Evolutionary conservation across 306 rosid species (phyloP).

Genomic region (apple (Malus domestica)): DNA sequence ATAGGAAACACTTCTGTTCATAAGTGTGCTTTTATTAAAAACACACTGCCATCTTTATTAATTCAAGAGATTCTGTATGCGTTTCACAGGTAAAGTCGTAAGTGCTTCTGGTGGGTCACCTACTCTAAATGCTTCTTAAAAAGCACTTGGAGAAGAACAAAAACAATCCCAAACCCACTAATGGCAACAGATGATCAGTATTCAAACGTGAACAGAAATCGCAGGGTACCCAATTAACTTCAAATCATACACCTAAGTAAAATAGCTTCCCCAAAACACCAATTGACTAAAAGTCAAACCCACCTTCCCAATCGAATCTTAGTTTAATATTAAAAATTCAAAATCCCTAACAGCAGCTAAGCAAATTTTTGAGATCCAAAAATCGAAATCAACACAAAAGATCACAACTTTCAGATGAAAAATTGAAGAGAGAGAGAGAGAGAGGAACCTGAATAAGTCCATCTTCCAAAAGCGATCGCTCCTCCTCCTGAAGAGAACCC

Average conservation of each 20-base stretch:
- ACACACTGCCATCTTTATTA: background rate
- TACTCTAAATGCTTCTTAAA: background rate
- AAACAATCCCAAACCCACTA: background rate
- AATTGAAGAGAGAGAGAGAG: background rate
- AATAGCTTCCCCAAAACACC: background rate
- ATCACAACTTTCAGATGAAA: background rate
- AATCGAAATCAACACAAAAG: background rate
- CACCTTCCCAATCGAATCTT: background rate
- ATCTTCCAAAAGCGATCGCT: slow-evolving; percentile 37
- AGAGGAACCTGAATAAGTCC: slow-evolving; percentile 37
- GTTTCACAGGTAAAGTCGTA: background rate
- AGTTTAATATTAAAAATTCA: background rate
- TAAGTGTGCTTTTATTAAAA: background rate
- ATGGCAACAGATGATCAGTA: background rate
- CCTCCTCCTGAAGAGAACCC: slow-evolving; percentile 37
- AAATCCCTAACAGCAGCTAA: background rate
- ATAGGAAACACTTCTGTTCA: background rate
- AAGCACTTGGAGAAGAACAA: background rate
- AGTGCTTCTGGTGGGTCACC: background rate
- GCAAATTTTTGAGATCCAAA: background rate
- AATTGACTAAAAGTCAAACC: background rate
- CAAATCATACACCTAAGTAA: background rate
- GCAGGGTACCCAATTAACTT: background rate
- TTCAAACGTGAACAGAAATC: background rate
- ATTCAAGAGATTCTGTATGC: background rate